Percentiles rank a stretch among this genome's conserved stretches.
Conservation (phyloP, 2,329 filamentous ascomycete genomes). For the Aureobasidium melanogenum region DNA sequence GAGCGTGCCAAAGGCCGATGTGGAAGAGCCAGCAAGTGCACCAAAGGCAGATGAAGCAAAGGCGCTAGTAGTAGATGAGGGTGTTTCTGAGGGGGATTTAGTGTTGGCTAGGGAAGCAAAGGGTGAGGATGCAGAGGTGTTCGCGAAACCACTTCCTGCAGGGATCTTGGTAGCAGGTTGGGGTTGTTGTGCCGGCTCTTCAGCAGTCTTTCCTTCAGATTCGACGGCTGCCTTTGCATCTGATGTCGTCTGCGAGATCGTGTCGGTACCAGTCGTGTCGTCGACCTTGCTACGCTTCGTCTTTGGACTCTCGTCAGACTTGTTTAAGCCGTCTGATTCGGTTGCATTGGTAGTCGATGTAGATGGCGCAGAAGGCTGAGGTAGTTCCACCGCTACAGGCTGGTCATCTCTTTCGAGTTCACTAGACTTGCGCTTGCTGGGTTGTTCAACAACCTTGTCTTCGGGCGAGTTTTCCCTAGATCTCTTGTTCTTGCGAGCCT, state of each 20-base stretch:
- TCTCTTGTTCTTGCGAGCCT: slow-evolving; percentile 40
- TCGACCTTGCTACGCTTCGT: slow-evolving; percentile 38
- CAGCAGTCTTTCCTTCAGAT: slow-evolving; percentile 15
- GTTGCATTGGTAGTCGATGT: background rate
- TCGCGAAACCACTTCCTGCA: slow-evolving; percentile 34
- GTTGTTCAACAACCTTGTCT: slow-evolving; percentile 22
- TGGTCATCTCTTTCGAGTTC: slow-evolving; percentile 2
- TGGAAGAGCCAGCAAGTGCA: slow-evolving; percentile 30
- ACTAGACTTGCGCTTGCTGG: slow-evolving; percentile 26
- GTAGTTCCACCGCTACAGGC: background rate
- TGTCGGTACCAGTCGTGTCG: slow-evolving; percentile 13
- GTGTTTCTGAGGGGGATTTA: slow-evolving; percentile 25
- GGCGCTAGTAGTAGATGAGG: slow-evolving; percentile 31
- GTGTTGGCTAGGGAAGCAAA: slow-evolving; percentile 36
- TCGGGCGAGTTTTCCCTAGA: slow-evolving; percentile 36
- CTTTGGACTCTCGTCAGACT: slow-evolving; percentile 35
- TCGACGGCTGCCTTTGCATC: slow-evolving; percentile 7
- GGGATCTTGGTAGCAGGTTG: slow-evolving; percentile 21
- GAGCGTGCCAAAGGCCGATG: slow-evolving; percentile 30
- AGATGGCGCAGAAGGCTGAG: slow-evolving; percentile 13
- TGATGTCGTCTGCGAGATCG: slow-evolving; percentile 7
- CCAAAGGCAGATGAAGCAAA: slow-evolving; percentile 45
- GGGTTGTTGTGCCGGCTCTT: slow-evolving; percentile 19
- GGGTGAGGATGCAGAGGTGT: slow-evolving; percentile 38
- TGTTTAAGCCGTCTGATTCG: slow-evolving; percentile 14